phyloP scores from a whole-genome alignment of 495 filamentous ascomycete genomes.

The Neurospora cerealis region DNA sequence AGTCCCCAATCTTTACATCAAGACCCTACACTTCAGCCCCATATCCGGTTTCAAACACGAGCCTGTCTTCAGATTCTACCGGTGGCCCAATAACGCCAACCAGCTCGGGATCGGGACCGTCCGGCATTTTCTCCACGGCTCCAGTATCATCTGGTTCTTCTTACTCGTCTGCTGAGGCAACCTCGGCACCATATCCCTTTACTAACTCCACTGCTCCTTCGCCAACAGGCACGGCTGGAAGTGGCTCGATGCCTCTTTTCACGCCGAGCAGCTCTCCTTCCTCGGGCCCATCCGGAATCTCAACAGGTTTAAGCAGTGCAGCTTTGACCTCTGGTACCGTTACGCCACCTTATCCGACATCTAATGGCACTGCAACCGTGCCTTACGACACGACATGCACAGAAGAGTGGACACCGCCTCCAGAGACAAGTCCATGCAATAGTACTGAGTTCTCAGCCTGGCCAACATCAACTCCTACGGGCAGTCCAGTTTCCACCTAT shows the following conservation, averaged over 20 bases:
- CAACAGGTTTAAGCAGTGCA: neutral
- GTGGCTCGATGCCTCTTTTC: neutral
- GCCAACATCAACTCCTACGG: neutral
- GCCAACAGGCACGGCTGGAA: neutral
- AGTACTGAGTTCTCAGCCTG: neutral
- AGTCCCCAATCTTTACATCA: neutral
- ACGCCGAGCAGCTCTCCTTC: neutral
- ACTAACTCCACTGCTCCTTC: slow-evolving; percentile 12
- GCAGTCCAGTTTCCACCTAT: neutral
- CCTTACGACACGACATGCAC: slow-evolving; percentile 13
- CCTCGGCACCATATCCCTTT: slow-evolving; percentile 9
- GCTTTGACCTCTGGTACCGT: neutral
- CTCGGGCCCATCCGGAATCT: neutral
- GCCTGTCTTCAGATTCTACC: slow-evolving; percentile 5
- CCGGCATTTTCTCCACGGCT: neutral
- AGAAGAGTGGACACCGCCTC: slow-evolving; percentile 1
- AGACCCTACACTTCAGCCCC: slow-evolving; percentile 6
- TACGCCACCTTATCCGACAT: slow-evolving; percentile 8
- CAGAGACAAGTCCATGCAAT: slow-evolving; percentile 8
- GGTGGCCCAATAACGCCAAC: slow-evolving; percentile 1
- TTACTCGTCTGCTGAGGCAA: neutral
- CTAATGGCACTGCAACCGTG: slow-evolving; percentile 2
- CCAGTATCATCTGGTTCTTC: slow-evolving; percentile 1
- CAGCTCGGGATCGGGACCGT: neutral
- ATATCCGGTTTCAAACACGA: slow-evolving; percentile 13